Base-by-base conservation (phyloP, 2,329 filamentous ascomycete genomes). In the Talaromyces sp. region DNA sequence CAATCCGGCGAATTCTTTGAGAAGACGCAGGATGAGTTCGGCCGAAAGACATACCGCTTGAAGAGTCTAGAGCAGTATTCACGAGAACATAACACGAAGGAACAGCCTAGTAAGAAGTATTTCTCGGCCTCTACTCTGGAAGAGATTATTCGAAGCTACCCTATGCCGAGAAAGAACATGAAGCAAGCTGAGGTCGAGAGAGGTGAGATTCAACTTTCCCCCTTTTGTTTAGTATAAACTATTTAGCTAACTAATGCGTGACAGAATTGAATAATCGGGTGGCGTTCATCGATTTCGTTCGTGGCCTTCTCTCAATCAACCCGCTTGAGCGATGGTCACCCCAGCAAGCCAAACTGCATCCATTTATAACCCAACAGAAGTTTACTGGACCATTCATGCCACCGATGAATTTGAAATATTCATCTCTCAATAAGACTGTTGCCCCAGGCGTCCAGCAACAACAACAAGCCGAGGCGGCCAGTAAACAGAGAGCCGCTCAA, bases 31-130 rank as follows among this genome's bases (percentile, higher is more conserved):
- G 94, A 99, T 68, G 94, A 99, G 68, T 99, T 90, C 67, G 93
- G 93, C 35, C 85, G 94, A 60, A 88, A 91, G 65, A 92, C 87
- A 6, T 97, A 96, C 71, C 86, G 93, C 49, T 79, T 99, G 35
- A 99, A 99, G 79, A 91, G 89, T 61, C 95, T 99, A 90, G 94
- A 99, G 69, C 91, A 97, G 71, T 99, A 97, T 72, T 93, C 94
- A 14, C 82, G 93, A 51, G 94, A 99, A 70, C 94, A 96, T 70
- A 89, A 89, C 54, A 94, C 91, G 32, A 99, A 99, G 72, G 94
- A 99, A 74, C 94, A 97, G 72, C 94, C 94, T 19, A 99, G 94
- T 84, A 99, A 99, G 80, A 97, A 97, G 76, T 99, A 99, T 74
- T 99, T 99, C 77, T 90, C 93, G 65, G 91, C 92, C 32, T 97